Base-by-base conservation (phyloP, 1,284 basidiomycete species). In the Heterobasidion irregulare region DNA sequence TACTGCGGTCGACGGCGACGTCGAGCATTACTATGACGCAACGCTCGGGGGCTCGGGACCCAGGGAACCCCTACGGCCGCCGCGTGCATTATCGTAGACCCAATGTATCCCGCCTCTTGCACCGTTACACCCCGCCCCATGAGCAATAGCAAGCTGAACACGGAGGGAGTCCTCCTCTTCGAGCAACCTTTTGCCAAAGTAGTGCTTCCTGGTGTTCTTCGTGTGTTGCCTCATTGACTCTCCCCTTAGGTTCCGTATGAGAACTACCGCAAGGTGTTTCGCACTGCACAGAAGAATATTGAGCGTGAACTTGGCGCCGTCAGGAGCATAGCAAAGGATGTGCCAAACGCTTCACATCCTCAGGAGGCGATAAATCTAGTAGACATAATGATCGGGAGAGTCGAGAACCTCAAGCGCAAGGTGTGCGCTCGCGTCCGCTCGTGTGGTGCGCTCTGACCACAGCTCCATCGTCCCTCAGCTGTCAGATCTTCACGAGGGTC, bases 131-230 rank as follows among this genome's bases (percentile, higher is more conserved):
- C 12, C 36, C 16, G 26, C 53, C 57, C 54, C 55, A 79, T 78
- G 77, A 70, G 72, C 56, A 63, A 64, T 48, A 71, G 61, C 63
- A 86, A 83, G 63, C 65, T 86, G 50, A 88, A 86, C 61, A 63
- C 78, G 6, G 92, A 94, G 53, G 90, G 89, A 1, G 76, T 88
- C n/a, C 73, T 94, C 61, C 78, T 94, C 53, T 88, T 95, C 58
- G 92, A 95, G 68, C 89, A 94, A 63, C 90, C 92, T 0, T 90
- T 94, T 65, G 82, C 81, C n/a, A 76, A 83, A 61, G 89, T 90
- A 62, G 79, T 68, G 4, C 33, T 16, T 47, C 41, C 18, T 33
- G 1, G 18, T 19, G 7, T 36, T 2, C 8, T 12, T 15, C 6
- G 38, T 19, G 6, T 9, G 6, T 7, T 19, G 16, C 36, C 12